phyloP scores from a whole-genome alignment of 2,329 filamentous ascomycete genomes.

The Beauveria australis region DNA sequence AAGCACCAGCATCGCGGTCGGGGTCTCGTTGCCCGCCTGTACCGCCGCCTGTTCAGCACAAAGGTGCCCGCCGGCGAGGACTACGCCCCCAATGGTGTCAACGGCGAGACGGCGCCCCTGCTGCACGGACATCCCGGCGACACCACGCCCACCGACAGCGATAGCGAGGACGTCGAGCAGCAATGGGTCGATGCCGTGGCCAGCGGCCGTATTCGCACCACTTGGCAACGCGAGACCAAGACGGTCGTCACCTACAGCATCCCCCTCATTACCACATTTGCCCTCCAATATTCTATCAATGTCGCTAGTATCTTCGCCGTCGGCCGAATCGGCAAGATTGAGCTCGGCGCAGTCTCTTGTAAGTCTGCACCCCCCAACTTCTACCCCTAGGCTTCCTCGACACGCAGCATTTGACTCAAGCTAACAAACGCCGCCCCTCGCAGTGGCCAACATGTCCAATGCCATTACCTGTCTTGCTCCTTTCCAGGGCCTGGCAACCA shows the following conservation, averaged over 20 bases:
- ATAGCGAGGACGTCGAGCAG: slow-evolving; percentile 53
- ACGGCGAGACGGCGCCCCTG: slow-evolving; percentile 34
- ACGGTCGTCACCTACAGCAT: slow-evolving; percentile 65
- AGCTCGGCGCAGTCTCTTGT: slow-evolving; percentile 37
- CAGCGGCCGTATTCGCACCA: slow-evolving; percentile 74
- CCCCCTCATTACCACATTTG: slow-evolving; percentile 63
- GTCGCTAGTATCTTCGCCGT: slow-evolving; percentile 74
- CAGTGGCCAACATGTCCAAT: slow-evolving; percentile 61
- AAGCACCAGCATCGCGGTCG: slow-evolving; percentile 37
- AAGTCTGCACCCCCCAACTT: slow-evolving; percentile 14
- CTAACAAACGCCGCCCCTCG: not conserved
- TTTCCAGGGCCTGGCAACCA: slow-evolving; percentile 80
- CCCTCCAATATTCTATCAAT: slow-evolving; percentile 79
- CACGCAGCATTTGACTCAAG: not conserved
- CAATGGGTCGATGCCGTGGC: slow-evolving; percentile 83
- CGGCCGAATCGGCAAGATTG: slow-evolving; percentile 62
- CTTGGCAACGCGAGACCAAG: slow-evolving; percentile 83
- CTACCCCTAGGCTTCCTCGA: not conserved
- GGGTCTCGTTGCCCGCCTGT: slow-evolving; percentile 33
- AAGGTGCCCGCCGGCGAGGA: slow-evolving; percentile 39
- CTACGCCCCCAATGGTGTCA: slow-evolving; percentile 2
- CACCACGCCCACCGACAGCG: slow-evolving; percentile 30
- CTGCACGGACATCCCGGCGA: slow-evolving; percentile 24
- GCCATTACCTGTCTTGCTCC: slow-evolving; percentile 72
- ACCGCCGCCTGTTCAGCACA: slow-evolving; percentile 45